Evolutionary conservation across 202 grass and related monocot genomes (phyloP).

Genomic region (Schoenoplectus triqueter): DNA sequence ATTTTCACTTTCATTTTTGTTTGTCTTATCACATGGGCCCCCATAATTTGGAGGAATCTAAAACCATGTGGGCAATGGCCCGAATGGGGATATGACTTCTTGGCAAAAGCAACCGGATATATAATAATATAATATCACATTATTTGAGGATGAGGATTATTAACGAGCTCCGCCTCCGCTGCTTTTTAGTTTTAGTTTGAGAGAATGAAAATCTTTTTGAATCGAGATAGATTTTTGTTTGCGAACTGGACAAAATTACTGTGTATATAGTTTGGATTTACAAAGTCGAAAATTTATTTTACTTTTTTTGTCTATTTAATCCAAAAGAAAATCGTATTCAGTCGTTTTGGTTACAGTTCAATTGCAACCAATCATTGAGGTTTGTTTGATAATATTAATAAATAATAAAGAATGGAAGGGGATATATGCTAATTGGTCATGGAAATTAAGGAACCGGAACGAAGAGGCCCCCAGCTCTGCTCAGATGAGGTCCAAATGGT

Average conservation of each 20-base stretch:
- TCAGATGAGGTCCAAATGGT: slow-evolving; percentile 23
- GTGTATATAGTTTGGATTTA: no score
- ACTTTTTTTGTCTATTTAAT: no score
- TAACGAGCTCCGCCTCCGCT: no score
- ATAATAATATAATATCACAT: background rate
- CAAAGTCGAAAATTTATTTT: no score
- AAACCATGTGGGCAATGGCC: slow-evolving; percentile 8
- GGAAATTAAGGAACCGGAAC: background rate
- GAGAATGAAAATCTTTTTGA: background rate
- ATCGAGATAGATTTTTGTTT: no score
- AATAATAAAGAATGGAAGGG: background rate
- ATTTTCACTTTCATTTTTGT: slow-evolving; percentile 3
- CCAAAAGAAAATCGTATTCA: no score
- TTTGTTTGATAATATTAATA: background rate
- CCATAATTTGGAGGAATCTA: slow-evolving; percentile 33
- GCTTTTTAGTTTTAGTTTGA: background rate
- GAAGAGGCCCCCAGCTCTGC: background rate
- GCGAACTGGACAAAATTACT: no score
- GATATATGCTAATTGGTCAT: background rate
- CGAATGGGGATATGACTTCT: background rate
- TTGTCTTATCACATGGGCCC: slow-evolving; percentile 28
- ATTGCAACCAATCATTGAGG: background rate
- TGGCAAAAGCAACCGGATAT: slow-evolving; percentile 17
- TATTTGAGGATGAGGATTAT: background rate
- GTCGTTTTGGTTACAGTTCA: no score